These are phyloP conservation scores for Pichia inconspicua DNA, from an alignment of 1,139 yeast genomes.

Conservation along the genomic window DNA sequence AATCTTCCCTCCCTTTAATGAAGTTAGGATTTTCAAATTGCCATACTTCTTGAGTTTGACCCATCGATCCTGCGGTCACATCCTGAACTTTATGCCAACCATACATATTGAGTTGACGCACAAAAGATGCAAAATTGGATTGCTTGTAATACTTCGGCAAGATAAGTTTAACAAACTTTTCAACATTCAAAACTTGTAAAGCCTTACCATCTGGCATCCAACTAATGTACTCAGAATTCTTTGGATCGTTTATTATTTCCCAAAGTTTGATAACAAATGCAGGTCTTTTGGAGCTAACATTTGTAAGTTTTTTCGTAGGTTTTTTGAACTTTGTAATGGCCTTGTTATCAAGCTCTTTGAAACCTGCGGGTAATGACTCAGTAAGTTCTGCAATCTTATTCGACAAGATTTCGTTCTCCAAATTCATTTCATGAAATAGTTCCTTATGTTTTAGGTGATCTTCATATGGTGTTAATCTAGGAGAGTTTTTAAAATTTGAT, in stretches of 20 bases:
- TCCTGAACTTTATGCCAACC: conserved; percentile 97
- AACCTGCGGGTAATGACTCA: background rate
- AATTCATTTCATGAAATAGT: conserved; percentile 3
- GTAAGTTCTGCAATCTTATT: background rate
- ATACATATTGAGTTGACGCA: conserved; percentile 92
- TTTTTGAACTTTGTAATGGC: conserved; percentile 14
- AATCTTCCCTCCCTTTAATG: conserved; percentile 38
- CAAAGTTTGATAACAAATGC: conserved; percentile 89
- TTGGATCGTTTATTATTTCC: conserved; percentile 86
- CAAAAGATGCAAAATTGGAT: conserved; percentile 89
- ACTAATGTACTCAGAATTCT: conserved; percentile 59
- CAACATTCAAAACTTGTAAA: conserved; percentile 78
- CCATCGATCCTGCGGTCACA: conserved; percentile 57
- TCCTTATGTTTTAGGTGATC: background rate
- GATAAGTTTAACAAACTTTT: conserved; percentile 74
- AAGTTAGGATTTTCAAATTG: conserved; percentile 82
- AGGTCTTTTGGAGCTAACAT: conserved; percentile 43
- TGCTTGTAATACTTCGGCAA: conserved; percentile 91
- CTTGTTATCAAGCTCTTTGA: conserved; percentile 1
- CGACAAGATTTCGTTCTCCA: conserved; percentile 2
- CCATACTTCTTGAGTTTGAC: conserved; percentile 54
- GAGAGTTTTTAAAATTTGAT: conserved; percentile 11
- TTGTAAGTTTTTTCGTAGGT: conserved; percentile 17
- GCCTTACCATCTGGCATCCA: conserved; percentile 86
- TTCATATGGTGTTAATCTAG: background rate